Evolutionary conservation across 108 stramenopile species (phyloP), one percentile per base, ranked within the genome.

Genomic region (Tribonema minus): DNA sequence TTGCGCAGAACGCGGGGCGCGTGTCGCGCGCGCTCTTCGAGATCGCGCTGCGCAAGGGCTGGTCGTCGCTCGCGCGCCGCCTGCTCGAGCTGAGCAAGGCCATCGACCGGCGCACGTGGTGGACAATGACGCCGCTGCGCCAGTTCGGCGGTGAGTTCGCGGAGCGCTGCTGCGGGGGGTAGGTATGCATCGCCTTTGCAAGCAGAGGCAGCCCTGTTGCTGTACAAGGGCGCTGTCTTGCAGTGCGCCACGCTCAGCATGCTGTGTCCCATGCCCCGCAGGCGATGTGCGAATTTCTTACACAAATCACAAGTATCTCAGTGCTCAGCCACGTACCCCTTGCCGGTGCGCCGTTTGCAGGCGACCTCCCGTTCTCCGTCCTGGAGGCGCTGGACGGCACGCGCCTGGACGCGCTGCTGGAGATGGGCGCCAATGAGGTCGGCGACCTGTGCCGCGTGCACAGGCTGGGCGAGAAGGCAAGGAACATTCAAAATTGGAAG

Each of bases 21-120:
- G 92, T 99, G 37, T 88, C 96, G 0, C 83, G 98, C 30, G 96
- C 96, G 23, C 81, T 99, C 37, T 98, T 99, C 79, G 98, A 99
- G 84, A 95, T 99, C 87, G 91, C 91, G 64, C 73, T 97, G 4
- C 89, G 90, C 25, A 70, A 74, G 61, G 82, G 86, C 27, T 89
- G 88, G 88, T 77, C 82, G 6, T 40, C 32, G 7, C 38, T 87
- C 60, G 84, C 88, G 3, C 37, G 40, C 7, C 40, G 36, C 62
- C 85, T 95, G 40, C 86, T 97, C 12, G 69, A 88, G 15, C 71
- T 99, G 27, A 94, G 95, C 58, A 98, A 97, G 84, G 91, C 93
- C 62, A 71, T 95, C 40, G 98, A 99, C 72, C 89, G 91, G 46
- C 89, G 92, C 40, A 79, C 93, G 31, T 98, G 97, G 97, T 96